phyloP scores from a whole-genome alignment of 1,139 yeast species.

The Kodamaea fungicola region DNA sequence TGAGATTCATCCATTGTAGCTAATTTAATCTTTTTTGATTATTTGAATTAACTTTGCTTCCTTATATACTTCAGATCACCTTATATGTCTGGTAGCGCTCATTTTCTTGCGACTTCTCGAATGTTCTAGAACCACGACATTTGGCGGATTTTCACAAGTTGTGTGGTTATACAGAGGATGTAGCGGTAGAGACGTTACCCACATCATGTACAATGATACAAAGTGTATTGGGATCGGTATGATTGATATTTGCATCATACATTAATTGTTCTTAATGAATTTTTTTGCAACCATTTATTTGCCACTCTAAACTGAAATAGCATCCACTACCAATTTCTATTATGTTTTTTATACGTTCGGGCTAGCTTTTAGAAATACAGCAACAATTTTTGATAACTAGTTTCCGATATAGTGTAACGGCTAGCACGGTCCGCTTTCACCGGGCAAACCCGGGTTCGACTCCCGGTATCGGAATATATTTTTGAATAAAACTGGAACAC shows the following conservation, averaged over 20 bases:
- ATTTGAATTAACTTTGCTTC: neutral
- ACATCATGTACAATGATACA: too few relatives aligned
- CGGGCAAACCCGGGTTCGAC: constrained; percentile 83
- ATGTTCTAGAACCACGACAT: neutral
- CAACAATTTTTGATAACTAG: too few relatives aligned
- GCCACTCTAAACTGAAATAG: too few relatives aligned
- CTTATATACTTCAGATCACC: neutral
- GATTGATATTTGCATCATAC: too few relatives aligned
- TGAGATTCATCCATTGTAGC: constrained; percentile 59
- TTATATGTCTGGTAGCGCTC: neutral
- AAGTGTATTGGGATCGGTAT: too few relatives aligned
- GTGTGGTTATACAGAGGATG: too few relatives aligned
- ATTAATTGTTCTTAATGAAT: too few relatives aligned
- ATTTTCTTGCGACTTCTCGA: neutral
- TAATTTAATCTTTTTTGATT: constrained; percentile 1
- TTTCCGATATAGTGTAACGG: constrained; percentile 55
- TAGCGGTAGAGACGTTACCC: too few relatives aligned
- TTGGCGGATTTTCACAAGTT: too few relatives aligned
- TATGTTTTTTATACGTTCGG: neutral
- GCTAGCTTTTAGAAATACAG: too few relatives aligned
- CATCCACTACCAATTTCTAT: neutral
- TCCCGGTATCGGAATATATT: constrained; percentile 30
- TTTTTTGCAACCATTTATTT: too few relatives aligned
- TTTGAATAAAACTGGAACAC: too few relatives aligned
- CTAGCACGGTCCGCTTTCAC: constrained; percentile 83